Percentiles rank a stretch among this genome's conserved stretches.
Evolutionary conservation across 345 rosid genomes (phyloP).

Genomic region (Gossypium turneri): DNA sequence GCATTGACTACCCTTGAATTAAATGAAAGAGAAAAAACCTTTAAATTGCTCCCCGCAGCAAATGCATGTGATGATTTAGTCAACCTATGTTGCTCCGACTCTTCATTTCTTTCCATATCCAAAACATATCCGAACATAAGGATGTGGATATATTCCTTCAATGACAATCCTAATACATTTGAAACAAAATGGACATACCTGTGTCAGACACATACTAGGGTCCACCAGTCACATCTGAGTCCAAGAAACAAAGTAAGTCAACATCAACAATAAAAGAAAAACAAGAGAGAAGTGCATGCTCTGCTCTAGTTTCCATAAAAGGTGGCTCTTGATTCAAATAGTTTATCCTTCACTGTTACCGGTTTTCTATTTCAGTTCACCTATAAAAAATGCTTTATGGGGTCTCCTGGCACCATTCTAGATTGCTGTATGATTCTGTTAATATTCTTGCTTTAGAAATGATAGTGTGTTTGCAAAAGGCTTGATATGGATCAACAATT

Average conservation of each 20-base stretch:
- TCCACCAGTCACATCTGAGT: neutral
- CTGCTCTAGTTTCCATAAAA: neutral
- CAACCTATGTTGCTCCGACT: neutral
- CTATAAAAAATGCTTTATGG: neutral
- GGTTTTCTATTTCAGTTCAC: neutral
- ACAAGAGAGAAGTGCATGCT: neutral
- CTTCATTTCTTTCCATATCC: neutral
- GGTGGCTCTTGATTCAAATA: neutral
- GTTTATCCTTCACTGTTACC: slow-evolving; percentile 4
- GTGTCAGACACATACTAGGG: neutral
- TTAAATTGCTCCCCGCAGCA: neutral
- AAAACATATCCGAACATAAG: neutral
- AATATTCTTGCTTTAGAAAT: neutral
- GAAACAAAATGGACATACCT: neutral
- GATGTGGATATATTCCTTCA: neutral
- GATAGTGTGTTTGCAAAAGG: neutral
- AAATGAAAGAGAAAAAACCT: neutral
- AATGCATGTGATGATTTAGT: neutral
- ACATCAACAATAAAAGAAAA: neutral
- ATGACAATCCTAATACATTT: neutral
- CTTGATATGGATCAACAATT: slow-evolving; percentile 4
- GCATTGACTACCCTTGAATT: neutral
- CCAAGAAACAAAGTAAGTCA: neutral
- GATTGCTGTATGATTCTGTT: neutral
- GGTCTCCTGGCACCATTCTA: neutral